Base-by-base conservation (phyloP, 2,329 filamentous ascomycete genomes). In the Microascus cirrosus region DNA sequence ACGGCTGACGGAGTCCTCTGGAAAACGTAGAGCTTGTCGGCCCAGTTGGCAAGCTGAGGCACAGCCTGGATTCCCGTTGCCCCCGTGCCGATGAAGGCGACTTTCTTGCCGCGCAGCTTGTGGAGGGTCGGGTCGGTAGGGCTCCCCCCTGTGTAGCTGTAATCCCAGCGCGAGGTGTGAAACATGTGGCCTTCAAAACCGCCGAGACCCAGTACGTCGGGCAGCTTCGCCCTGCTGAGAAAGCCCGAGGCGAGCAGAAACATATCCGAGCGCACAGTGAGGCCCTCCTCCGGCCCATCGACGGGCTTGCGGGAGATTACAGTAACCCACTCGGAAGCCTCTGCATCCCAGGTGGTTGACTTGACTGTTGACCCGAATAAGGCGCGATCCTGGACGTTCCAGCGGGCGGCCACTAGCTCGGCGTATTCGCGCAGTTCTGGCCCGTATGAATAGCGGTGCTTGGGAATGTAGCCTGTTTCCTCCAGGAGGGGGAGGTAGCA, bases 401-500 rank as follows among this genome's bases (percentile, higher is more conserved):
- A 53, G 24, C 65, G 67, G 18, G 69, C 63, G 1, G 73, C 74
- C 34, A 80, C 70, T 8, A 66, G 65, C 12, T 75, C 65, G 4
- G 71, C 70, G 62, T 81, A 71, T 34, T 67, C 65, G 1, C 72
- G 69, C 11, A 79, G 52, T 56, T 81, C 78, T 3, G 66, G 62
- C 0, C 74, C 76, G 8, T 67, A 67, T 0, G 73, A 67, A 60
- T 78, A 80, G 45, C 73, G 72, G 50, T 78, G 70, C 15, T 70
- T 77, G 0, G 82, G 83, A 64, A 84, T 75, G 63, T 82, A 84
- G 0, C 76, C 77, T 2, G 74, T 82, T 65, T 85, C 81, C 60
- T 85, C 82, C 1, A 85, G 72, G 11, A 83, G 66, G 3, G 82
- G 81, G 67, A 85, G 67, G 63, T 85, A 86, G 15, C 75, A 71